phyloP scores from a whole-genome alignment of 2,329 filamentous ascomycete genomes.

The Corinectria fuckeliana region DNA sequence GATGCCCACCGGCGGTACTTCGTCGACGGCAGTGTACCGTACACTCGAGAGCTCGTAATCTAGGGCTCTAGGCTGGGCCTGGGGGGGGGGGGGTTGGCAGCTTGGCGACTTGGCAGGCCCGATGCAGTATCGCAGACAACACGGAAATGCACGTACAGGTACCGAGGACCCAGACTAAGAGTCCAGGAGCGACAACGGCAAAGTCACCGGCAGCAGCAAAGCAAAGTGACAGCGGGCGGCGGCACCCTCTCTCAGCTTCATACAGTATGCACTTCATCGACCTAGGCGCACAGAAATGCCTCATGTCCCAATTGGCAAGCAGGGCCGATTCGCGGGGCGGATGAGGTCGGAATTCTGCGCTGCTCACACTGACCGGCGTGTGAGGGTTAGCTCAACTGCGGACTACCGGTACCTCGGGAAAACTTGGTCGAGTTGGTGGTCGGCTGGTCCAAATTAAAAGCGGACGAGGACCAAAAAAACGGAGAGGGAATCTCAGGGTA shows the following conservation, averaged over 20 bases:
- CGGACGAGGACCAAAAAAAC: too few species aligned
- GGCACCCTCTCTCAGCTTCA: slow-evolving; percentile 29
- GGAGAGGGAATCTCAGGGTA: slow-evolving; percentile 4
- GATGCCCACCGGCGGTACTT: neutral
- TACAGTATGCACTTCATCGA: slow-evolving; percentile 16
- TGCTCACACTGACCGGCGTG: slow-evolving; percentile 11
- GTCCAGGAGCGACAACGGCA: neutral
- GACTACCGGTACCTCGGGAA: neutral
- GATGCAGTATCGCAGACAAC: neutral
- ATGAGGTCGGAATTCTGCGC: slow-evolving; percentile 21
- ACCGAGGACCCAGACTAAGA: neutral
- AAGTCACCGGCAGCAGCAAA: neutral
- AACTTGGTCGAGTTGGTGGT: neutral
- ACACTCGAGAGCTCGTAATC: neutral
- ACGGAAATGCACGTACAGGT: slow-evolving; percentile 3
- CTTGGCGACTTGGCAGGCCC: neutral
- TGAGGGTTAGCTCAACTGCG: neutral
- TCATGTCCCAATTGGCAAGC: slow-evolving; percentile 26
- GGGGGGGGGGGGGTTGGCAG: neutral
- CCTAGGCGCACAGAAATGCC: slow-evolving; percentile 32
- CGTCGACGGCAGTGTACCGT: slow-evolving; percentile 1
- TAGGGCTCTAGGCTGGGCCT: neutral
- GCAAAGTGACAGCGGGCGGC: slow-evolving; percentile 19
- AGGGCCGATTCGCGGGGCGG: slow-evolving; percentile 22
- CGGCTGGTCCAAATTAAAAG: neutral